Conservation (phyloP, 129 eudicot species). For the Flaveria brownii region DNA sequence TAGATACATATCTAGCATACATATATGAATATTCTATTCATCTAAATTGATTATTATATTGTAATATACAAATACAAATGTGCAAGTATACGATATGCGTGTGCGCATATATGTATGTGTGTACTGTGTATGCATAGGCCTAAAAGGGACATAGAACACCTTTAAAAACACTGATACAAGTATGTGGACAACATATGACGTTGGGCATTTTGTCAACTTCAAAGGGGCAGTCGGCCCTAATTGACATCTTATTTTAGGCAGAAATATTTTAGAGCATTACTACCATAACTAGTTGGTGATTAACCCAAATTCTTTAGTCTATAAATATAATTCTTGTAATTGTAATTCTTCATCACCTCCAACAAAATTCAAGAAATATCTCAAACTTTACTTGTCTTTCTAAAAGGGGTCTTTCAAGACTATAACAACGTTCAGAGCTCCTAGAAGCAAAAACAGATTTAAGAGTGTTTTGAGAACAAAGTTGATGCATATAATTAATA, state of each 20-base stretch:
- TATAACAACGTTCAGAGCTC: constrained; percentile 10
- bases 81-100: neutral
- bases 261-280: no score
- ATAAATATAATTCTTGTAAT: no score
- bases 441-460: constrained; percentile 11
- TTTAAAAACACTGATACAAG: neutral
- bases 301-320: no score
- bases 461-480: constrained; percentile 13
- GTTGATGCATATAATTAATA: neutral
- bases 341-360: neutral
- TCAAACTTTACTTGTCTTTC: constrained; percentile 2
- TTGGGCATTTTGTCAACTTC: neutral
- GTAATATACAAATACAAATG: neutral
- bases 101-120: neutral
- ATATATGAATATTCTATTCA: no score
- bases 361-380: neutral
- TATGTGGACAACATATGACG: neutral
- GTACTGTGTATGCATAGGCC: no score
- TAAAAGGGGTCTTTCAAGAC: constrained; percentile 6
- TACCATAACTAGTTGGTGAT: no score
- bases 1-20: no score
- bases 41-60: no score
- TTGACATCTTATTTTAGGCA: no score
- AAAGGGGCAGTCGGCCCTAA: no score
- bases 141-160: neutral